Evolutionary conservation across 1,284 basidiomycete species (phyloP).

Genomic region (Takashimella tepidaria): DNA sequence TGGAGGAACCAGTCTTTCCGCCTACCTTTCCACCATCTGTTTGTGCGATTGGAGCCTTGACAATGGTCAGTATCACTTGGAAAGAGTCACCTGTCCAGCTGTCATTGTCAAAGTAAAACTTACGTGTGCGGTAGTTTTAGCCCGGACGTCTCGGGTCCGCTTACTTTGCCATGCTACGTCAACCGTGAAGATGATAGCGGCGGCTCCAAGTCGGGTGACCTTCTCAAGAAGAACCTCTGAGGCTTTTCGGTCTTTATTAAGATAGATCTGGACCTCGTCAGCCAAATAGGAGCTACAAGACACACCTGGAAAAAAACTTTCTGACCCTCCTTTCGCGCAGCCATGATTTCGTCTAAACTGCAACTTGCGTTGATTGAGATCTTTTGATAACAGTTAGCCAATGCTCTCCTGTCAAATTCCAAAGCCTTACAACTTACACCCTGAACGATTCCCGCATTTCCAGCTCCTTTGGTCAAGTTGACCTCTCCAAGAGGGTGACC

Average conservation of each 20-base stretch:
- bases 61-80: conserved; percentile 61
- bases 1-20: conserved; percentile 13
- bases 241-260: conserved; percentile 52
- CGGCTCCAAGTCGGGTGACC: conserved; percentile 49
- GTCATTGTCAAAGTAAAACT: not conserved
- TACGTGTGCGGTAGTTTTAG: conserved; percentile 32
- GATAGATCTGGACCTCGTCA: conserved; percentile 51
- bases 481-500: conserved; percentile 52
- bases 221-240: conserved; percentile 51
- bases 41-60: conserved; percentile 47
- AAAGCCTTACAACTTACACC: conserved; percentile 38
- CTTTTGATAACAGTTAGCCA: conserved; percentile 11
- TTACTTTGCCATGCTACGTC: conserved; percentile 85
- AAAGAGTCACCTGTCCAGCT: conserved; percentile 8
- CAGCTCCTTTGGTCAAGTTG: conserved; percentile 50
- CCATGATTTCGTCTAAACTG: conserved; percentile 53
- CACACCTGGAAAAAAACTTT: conserved; percentile 47
- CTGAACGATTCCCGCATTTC: conserved; percentile 47
- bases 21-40: conserved; percentile 13
- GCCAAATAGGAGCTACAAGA: not conserved
- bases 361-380: conserved; percentile 49
- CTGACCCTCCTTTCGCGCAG: conserved; percentile 45
- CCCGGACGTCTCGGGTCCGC: conserved; percentile 67
- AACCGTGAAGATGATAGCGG: conserved; percentile 85
- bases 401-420: not conserved